Evolutionary conservation across 768 basidiomycete species (phyloP), one percentile per base, ranked within the genome.

Genomic region (Termitomyces sp.): DNA sequence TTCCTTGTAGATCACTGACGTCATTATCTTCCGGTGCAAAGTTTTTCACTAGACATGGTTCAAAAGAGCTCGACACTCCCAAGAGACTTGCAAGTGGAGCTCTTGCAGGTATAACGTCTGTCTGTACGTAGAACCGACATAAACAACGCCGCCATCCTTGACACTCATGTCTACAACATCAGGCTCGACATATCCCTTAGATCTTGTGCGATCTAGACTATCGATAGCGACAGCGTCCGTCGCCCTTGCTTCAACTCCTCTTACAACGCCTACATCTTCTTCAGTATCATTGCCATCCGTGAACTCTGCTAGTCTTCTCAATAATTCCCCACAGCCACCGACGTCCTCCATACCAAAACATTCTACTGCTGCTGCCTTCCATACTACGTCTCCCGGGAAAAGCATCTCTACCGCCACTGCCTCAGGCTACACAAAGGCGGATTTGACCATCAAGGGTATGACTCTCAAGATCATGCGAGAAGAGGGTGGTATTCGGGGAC

Each of bases 181-280:
- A 92, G 90, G 86, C 63, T 80, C 90, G 48, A 94, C 92, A 73
- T 92, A 94, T 74, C 96, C 96, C 9, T 75, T 98, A 61, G 96
- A 99, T 70, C 86, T 99, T 50, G 90, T 98, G 32, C 84, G 96
- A 45, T 90, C 93, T 26, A 83, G 96, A 36, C 76, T 99, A 57
- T 95, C 92, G 20, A 96, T 98, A 67, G 93, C 92, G 20, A 94
- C 93, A 5, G 90, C 93, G n/a, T 89, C 88, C 49, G 78, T 90
- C 68, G 71, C 78, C 52, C 55, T 77, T 41, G 71, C 72, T 33
- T 26, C 46, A 32, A 58, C 62, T 35, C 33, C 47, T 32, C 8
- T 44, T 46, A 55, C 63, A 36, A 9, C 63, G 20, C 47, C 55
- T 55, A n/a, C 38, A 18, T n/a, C 61, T 18, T 52, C 65, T 55